A percentile compares a stretch with the other conserved stretches of the same genome.
Evolutionary conservation across 148 eudicot species (phyloP).

Genomic region (Nepenthes mirabilis): DNA sequence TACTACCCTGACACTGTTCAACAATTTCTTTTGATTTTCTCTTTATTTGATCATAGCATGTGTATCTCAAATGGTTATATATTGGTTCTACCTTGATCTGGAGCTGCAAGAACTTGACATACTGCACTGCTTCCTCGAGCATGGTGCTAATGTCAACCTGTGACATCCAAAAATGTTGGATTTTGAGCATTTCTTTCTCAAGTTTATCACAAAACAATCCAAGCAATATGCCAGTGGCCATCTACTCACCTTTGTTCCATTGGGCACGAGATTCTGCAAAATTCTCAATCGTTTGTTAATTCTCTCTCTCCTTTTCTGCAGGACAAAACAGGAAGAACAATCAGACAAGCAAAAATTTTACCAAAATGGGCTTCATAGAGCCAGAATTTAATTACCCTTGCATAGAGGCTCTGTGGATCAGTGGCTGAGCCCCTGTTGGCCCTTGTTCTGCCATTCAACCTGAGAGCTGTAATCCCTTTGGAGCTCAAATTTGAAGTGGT

Average conservation of each 20-base stretch:
- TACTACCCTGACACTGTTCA: too few relatives aligned
- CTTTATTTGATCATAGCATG: too few relatives aligned
- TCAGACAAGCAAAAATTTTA: neutral
- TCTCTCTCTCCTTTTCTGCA: conserved; percentile 69
- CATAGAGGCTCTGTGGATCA: conserved; percentile 91
- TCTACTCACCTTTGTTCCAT: conserved; percentile 68
- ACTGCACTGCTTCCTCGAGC: conserved; percentile 74
- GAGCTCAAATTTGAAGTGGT: conserved; percentile 16
- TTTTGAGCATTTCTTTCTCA: neutral
- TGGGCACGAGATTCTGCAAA: conserved; percentile 67
- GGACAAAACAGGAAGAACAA: neutral
- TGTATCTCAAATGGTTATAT: neutral
- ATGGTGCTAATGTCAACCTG: conserved; percentile 82
- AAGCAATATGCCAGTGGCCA: neutral
- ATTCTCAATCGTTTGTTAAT: conserved; percentile 66
- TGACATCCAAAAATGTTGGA: neutral
- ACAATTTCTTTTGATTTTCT: too few relatives aligned
- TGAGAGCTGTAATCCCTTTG: conserved; percentile 14
- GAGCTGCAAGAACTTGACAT: conserved; percentile 64
- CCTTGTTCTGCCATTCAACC: conserved; percentile 34
- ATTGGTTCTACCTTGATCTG: conserved; percentile 41
- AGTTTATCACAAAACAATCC: neutral
- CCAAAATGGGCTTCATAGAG: neutral
- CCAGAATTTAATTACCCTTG: conserved; percentile 39
- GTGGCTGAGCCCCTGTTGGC: conserved; percentile 70